phyloP scores from a whole-genome alignment of 2,329 filamentous ascomycete genomes.

The Cadophora gregata region DNA sequence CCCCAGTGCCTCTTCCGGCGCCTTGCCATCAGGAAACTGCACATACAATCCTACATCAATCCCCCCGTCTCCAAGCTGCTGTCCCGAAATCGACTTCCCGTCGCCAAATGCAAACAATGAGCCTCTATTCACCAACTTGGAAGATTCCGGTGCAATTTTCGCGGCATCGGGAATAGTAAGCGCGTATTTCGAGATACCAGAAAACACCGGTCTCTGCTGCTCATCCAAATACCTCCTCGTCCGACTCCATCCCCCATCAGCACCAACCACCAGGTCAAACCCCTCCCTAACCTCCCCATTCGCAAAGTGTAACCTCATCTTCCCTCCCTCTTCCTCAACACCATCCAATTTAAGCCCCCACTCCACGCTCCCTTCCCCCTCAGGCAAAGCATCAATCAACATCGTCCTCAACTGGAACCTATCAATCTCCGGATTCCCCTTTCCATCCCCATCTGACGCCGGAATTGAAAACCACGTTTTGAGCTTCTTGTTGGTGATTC shows the following conservation, averaged over 20 bases:
- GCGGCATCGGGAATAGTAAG: constrained; percentile 39
- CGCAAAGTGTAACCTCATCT: constrained; percentile 19
- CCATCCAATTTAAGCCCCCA: constrained; percentile 28
- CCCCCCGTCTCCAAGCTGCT: constrained; percentile 34
- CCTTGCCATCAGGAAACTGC: background rate
- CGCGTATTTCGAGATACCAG: constrained; percentile 47
- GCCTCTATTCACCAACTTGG: constrained; percentile 39
- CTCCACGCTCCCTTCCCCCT: constrained; percentile 6
- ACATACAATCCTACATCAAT: constrained; percentile 20
- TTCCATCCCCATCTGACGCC: constrained; percentile 31
- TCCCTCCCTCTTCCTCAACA: constrained; percentile 17
- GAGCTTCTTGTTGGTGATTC: constrained; percentile 49
- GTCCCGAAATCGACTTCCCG: constrained; percentile 40
- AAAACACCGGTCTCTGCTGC: constrained; percentile 46
- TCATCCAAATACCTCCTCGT: constrained; percentile 42
- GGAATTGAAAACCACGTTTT: constrained; percentile 44
- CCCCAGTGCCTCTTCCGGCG: background rate
- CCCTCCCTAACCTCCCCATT: constrained; percentile 14
- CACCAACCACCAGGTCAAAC: constrained; percentile 49
- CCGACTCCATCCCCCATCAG: constrained; percentile 49
- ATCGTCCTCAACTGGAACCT: constrained; percentile 23
- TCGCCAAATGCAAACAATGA: constrained; percentile 39
- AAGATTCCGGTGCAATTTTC: constrained; percentile 37
- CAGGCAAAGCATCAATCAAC: constrained; percentile 24
- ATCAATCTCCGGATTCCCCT: constrained; percentile 32